Percentiles rank a stretch among this genome's conserved stretches.
These are phyloP conservation scores for Dictyostelium intermedium DNA, from an alignment of 78 protist genomes.

Conservation along the genomic window DNA sequence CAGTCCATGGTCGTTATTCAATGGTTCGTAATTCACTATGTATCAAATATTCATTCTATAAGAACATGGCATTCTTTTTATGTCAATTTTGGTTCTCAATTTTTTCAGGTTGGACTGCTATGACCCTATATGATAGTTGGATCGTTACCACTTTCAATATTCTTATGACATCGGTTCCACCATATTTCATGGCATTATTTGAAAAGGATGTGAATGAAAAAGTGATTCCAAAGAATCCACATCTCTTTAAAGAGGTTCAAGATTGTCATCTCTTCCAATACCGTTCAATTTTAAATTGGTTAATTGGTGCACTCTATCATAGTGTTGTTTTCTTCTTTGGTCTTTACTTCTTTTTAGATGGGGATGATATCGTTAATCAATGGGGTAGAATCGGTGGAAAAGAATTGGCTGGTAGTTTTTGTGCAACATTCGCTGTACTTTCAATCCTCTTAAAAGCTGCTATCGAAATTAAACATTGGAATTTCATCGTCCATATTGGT, in stretches of 20 bases:
- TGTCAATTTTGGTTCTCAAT: constrained; percentile 78
- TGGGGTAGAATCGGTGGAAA: constrained; percentile 37
- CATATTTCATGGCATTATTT: constrained; percentile 57
- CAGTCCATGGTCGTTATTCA: constrained; percentile 93
- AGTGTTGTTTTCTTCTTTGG: constrained; percentile 4
- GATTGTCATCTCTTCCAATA: constrained; percentile 22
- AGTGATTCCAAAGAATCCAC: constrained; percentile 33
- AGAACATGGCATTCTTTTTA: constrained; percentile 86
- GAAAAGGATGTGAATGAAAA: constrained; percentile 76
- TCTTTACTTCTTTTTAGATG: background rate
- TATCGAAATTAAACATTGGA: constrained; percentile 36
- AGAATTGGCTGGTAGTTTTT: background rate
- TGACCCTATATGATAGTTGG: constrained; percentile 83
- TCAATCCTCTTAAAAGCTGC: constrained; percentile 6
- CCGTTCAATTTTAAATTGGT: background rate
- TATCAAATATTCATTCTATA: constrained; percentile 91
- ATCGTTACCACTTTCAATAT: constrained; percentile 86
- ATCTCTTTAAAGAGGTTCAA: constrained; percentile 37
- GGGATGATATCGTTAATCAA: background rate
- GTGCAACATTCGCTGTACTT: background rate
- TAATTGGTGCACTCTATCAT: constrained; percentile 35
- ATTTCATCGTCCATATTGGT: constrained; percentile 3
- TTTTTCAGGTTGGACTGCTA: constrained; percentile 60
- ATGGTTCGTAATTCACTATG: constrained; percentile 71
- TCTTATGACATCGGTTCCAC: constrained; percentile 88